phyloP scores from a whole-genome alignment of 2,329 filamentous ascomycete species.

The Neonectria magnoliae region DNA sequence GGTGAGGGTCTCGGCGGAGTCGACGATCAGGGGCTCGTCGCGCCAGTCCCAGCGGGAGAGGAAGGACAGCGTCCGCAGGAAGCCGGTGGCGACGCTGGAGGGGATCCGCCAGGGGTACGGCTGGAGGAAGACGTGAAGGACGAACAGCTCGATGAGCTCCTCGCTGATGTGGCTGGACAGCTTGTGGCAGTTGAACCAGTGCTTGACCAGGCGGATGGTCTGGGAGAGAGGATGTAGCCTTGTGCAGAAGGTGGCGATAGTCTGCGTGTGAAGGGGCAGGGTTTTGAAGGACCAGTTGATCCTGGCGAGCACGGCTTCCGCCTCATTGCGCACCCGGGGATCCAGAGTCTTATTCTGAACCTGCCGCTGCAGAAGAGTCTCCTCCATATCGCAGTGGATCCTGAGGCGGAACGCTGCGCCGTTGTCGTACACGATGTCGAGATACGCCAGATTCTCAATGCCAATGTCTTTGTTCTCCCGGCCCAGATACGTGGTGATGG shows the following conservation, averaged over 20 bases:
- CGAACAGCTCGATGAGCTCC: slow-evolving; percentile 87
- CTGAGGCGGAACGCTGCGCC: slow-evolving; percentile 84
- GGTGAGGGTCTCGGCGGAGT: slow-evolving; percentile 71
- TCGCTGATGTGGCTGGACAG: slow-evolving; percentile 79
- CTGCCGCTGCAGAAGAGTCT: slow-evolving; percentile 80
- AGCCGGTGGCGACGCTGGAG: slow-evolving; percentile 79
- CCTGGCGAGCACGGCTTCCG: slow-evolving; percentile 73
- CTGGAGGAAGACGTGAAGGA: slow-evolving; percentile 79
- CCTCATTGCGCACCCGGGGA: slow-evolving; percentile 72
- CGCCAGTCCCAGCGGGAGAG: slow-evolving; percentile 94
- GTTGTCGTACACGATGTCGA: slow-evolving; percentile 80
- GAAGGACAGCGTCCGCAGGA: slow-evolving; percentile 82
- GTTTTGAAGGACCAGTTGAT: slow-evolving; percentile 79
- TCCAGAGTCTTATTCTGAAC: slow-evolving; percentile 78
- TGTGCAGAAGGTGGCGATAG: slow-evolving; percentile 81
- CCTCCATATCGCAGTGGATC: slow-evolving; percentile 89
- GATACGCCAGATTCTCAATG: slow-evolving; percentile 79
- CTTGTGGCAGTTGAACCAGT: slow-evolving; percentile 89
- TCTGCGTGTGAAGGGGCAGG: slow-evolving; percentile 82
- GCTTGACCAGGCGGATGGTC: slow-evolving; percentile 85
- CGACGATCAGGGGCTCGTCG: slow-evolving; percentile 81
- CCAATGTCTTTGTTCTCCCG: slow-evolving; percentile 78
- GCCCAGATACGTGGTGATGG: slow-evolving; percentile 75
- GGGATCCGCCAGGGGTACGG: slow-evolving; percentile 84
- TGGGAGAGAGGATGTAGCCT: slow-evolving; percentile 82